Evolutionary conservation across 176 grass and related monocot genomes (phyloP), one percentile per base, ranked within the genome.

Genomic region (Oryza officinalis): DNA sequence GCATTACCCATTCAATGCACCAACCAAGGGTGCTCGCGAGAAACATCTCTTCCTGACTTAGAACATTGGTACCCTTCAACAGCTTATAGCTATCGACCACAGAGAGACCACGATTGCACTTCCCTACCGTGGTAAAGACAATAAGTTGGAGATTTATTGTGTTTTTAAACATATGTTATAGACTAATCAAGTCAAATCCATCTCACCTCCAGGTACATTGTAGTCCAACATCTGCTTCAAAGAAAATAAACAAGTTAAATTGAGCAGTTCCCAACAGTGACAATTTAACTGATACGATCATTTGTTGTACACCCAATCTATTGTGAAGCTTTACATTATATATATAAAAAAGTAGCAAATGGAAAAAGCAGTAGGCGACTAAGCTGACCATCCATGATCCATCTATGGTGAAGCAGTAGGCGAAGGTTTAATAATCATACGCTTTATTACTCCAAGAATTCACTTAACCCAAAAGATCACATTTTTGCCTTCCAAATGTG

Each of bases 31-130:
- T 90, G 75, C 84, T 84, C 26, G 89, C 83, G 69, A 94, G 91
- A 67, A 99, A 94, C 83, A 92, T 40, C 37, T 96, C 96, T 15
- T 93, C 91, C 50, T 99, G 88, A 77, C 40, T 60, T 25, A 96
- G 86, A 69, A 76, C 74, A 71, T 87, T 46, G 46, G 41, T 80
- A 15, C 84, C 82, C 85, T 94, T 99, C 65, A 99, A 44, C 40
- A 96, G 81, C 90, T 94, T 92, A 74, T 96, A 99, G 86, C 91
- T 96, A 28, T 99, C 91, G 63, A 99, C 77, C 27, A 99, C 96
- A 9, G 91, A 96, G 50, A 96, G 84, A 47, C 96, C 96, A 64
- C 93, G 93, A 80, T 99, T 92, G 31, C 87, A 89, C 69, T 94
- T 94, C 32, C 92, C 89, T 94, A 22, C 59, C 23, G 66, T 77